Evolutionary conservation across 306 rosid genomes (phyloP), one percentile per base, ranked within the genome.

Genomic region (Malus sylvestris): DNA sequence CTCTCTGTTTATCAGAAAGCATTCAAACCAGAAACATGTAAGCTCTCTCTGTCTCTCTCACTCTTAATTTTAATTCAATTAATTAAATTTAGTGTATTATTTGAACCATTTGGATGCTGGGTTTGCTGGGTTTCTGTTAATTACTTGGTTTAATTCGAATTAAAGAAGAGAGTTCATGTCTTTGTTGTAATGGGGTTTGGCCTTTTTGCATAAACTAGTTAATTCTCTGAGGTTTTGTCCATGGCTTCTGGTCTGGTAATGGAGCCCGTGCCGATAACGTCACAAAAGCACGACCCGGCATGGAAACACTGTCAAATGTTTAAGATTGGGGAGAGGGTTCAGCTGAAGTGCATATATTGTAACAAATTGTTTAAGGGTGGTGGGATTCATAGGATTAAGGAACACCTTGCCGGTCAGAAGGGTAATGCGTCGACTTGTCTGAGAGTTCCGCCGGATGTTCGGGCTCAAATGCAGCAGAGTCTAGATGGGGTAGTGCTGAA

Each of bases 371-470:
- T 94, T 79, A 94, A 89, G 83, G 98, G 98, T 81, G 98, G 96
- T 67, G 98, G 97, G 81, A 94, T 94, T 91, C 98, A 94, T 83
- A 91, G 98, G 89, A 91, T 94, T 76, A 94, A 94, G 83, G 98
- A 91, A 80, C 97, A 94, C 70, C 91, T 94, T 55, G 98, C 98
- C 61, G 88, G 97, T 60, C 97, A 86, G 51, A 91, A 91, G 85
- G 97, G 94, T 58, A 94, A 91, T 89, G 97, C 97, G 2, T 88
- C 98, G 15, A 87, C 92, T 78, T 94, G 98, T 42, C 77, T 77
- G 9, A 78, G 86, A 11, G 98, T 94, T 15, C 98, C 98, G 3
- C 73, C 72, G 5, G 96, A 94, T 85, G 96, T 94, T 80, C 84
- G 88, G 85, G 73, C 68, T 70, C 42, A 71, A 75, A 91, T 94